Conservation (phyloP, 495 filamentous ascomycete genomes). For the Xylona heveae region DNA sequence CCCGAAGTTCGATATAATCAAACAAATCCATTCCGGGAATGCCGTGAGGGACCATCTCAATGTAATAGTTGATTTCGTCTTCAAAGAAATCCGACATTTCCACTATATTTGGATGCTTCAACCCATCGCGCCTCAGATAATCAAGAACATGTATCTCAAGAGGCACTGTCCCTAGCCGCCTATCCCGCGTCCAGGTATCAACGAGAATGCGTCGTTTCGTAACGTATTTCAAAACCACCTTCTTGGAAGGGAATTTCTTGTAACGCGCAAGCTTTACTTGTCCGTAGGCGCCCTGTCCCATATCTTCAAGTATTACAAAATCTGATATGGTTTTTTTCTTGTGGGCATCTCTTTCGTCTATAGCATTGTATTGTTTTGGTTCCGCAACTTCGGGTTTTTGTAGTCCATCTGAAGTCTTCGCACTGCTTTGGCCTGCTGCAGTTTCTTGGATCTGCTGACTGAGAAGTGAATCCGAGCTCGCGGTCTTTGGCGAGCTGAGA, state of each 20-base stretch:
- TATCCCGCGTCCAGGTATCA: slow-evolving; percentile 94
- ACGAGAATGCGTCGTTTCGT: slow-evolving; percentile 94
- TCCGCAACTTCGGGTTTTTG: neutral
- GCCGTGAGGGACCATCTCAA: slow-evolving; percentile 93
- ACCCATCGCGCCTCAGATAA: slow-evolving; percentile 69
- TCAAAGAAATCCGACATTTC: slow-evolving; percentile 99
- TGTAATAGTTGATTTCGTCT: slow-evolving; percentile 95
- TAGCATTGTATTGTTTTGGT: neutral
- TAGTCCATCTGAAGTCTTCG: slow-evolving; percentile 22
- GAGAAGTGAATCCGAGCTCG: slow-evolving; percentile 28
- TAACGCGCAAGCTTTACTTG: slow-evolving; percentile 93
- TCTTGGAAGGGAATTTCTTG: slow-evolving; percentile 51
- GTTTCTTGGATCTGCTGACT: slow-evolving; percentile 58
- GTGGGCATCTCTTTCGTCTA: slow-evolving; percentile 14
- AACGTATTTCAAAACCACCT: slow-evolving; percentile 92
- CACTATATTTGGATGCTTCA: slow-evolving; percentile 87
- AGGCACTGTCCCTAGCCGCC: slow-evolving; percentile 85
- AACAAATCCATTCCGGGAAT: slow-evolving; percentile 97
- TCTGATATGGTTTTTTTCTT: slow-evolving; percentile 72
- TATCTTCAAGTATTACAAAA: slow-evolving; percentile 87
- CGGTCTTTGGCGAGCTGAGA: slow-evolving; percentile 18
- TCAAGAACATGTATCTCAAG: slow-evolving; percentile 95
- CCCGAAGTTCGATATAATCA: slow-evolving; percentile 91
- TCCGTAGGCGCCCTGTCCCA: slow-evolving; percentile 95
- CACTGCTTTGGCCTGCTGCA: slow-evolving; percentile 10